Evolutionary conservation across 192 early-diverging fungal genomes (phyloP).

Genomic region (Coemansia sp.): DNA sequence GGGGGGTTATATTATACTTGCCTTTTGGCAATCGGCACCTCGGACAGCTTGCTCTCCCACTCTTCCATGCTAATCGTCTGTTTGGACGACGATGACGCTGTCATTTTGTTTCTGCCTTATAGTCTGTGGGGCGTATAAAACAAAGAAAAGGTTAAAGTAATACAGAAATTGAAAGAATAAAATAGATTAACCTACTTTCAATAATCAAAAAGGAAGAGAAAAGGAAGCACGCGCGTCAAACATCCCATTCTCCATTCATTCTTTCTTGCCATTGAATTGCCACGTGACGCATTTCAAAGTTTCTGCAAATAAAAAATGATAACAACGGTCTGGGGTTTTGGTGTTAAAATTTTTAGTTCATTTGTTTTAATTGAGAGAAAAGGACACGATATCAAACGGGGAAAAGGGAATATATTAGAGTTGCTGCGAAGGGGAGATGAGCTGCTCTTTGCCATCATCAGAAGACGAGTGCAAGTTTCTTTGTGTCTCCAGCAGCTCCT

Average conservation of each 20-base stretch:
- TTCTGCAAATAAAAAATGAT: too few relatives aligned
- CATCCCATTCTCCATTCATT: too few relatives aligned
- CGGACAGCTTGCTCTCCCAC: slow-evolving; percentile 80
- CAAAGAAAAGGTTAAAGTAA: slow-evolving; percentile 4
- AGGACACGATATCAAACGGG: neutral
- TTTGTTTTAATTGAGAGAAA: neutral
- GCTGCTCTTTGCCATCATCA: neutral
- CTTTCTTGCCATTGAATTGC: too few relatives aligned
- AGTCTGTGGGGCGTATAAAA: neutral
- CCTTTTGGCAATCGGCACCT: slow-evolving; percentile 84
- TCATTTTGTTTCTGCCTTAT: slow-evolving; percentile 12
- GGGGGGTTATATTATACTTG: slow-evolving; percentile 74
- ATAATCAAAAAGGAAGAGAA: neutral
- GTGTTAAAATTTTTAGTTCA: too few relatives aligned
- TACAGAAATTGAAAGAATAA: slow-evolving; percentile 6
- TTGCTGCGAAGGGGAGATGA: neutral
- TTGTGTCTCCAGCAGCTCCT: slow-evolving; percentile 33
- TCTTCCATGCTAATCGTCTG: slow-evolving; percentile 70
- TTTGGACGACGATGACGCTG: slow-evolving; percentile 53
- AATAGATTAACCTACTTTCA: too few relatives aligned
- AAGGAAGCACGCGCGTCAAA: neutral
- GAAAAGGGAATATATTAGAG: neutral
- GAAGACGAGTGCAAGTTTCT: slow-evolving; percentile 16
- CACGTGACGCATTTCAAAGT: too few relatives aligned
- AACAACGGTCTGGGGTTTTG: too few relatives aligned